A percentile compares a stretch with the other conserved stretches of the same genome.
These are phyloP conservation scores for Penicillium olsonii DNA, from an alignment of 2,329 filamentous ascomycete genomes.

Conservation along the genomic window DNA sequence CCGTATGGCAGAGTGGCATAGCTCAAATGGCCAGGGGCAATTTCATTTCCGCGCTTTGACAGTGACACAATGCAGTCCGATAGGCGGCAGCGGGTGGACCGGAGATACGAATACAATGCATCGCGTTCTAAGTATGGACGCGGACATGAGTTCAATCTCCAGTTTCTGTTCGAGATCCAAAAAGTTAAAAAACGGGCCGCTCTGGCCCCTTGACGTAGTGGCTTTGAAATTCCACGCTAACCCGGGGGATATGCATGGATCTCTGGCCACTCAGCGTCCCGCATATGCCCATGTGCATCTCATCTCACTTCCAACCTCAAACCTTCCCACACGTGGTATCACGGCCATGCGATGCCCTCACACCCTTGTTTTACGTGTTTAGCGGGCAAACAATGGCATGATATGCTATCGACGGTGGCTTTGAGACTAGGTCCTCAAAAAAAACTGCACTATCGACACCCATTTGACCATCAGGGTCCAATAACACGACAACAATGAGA, in stretches of 20 bases:
- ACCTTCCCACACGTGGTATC: conserved; percentile 8
- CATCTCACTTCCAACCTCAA: conserved; percentile 9
- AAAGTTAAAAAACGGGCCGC: conserved; percentile 3
- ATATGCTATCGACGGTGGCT: not conserved
- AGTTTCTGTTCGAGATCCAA: not conserved
- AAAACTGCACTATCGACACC: not conserved
- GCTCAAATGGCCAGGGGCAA: not conserved
- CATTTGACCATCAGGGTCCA: not conserved
- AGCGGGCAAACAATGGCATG: not conserved
- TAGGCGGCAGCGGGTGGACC: not conserved
- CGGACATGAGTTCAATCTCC: not conserved
- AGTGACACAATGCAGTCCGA: not conserved
- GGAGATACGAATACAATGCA: not conserved
- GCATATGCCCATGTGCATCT: conserved; percentile 17
- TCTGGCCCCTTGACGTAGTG: conserved; percentile 9
- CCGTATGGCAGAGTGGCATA: not conserved
- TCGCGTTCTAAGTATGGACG: not conserved
- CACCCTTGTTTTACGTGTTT: not conserved
- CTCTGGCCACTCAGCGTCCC: conserved; percentile 6
- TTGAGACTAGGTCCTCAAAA: not conserved
- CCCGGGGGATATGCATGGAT: conserved; percentile 3
- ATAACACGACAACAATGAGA: not conserved
- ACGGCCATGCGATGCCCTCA: not conserved
- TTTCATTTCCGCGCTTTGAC: not conserved
- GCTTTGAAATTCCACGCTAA: conserved; percentile 1